A percentile compares a stretch with the other conserved stretches of the same genome.
These are phyloP conservation scores for Casuarina equisetifolia DNA, from an alignment of 306 rosid genomes.

Conservation along the genomic window DNA sequence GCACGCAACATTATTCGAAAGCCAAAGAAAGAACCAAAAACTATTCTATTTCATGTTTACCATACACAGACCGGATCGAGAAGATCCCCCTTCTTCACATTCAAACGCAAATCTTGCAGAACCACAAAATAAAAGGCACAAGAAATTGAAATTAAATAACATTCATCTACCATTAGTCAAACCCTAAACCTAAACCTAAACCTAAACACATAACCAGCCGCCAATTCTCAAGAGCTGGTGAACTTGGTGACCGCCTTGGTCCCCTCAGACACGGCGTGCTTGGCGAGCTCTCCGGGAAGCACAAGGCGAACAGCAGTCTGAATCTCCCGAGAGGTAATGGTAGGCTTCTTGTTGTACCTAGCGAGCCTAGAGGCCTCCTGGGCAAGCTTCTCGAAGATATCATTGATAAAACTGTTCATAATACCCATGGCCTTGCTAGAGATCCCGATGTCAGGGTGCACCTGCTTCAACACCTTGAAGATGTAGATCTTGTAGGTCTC, in stretches of 20 bases:
- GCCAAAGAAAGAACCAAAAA: background rate
- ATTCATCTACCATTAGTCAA: background rate
- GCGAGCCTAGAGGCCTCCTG: constrained; percentile 69
- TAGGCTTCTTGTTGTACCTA: constrained; percentile 75
- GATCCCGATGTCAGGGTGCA: constrained; percentile 74
- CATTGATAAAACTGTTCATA: constrained; percentile 78
- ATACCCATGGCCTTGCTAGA: constrained; percentile 78
- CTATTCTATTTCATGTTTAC: background rate
- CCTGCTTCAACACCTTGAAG: constrained; percentile 73
- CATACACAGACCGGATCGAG: constrained; percentile 18
- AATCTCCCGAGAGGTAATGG: constrained; percentile 72
- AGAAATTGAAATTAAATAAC: background rate
- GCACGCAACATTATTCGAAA: background rate
- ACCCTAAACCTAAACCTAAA: constrained; percentile 13
- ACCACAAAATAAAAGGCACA: background rate
- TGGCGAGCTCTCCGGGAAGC: constrained; percentile 69
- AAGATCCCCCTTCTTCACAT: constrained; percentile 10
- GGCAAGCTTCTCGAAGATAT: constrained; percentile 75
- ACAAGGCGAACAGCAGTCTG: constrained; percentile 76
- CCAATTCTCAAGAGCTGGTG: constrained; percentile 38
- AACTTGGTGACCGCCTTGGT: constrained; percentile 79
- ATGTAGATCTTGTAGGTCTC: constrained; percentile 83
- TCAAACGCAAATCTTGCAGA: background rate
- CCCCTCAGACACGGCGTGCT: constrained; percentile 73
- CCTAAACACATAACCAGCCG: background rate